Conservation (phyloP, 1,284 basidiomycete genomes). For the Chalciporus sp. region DNA sequence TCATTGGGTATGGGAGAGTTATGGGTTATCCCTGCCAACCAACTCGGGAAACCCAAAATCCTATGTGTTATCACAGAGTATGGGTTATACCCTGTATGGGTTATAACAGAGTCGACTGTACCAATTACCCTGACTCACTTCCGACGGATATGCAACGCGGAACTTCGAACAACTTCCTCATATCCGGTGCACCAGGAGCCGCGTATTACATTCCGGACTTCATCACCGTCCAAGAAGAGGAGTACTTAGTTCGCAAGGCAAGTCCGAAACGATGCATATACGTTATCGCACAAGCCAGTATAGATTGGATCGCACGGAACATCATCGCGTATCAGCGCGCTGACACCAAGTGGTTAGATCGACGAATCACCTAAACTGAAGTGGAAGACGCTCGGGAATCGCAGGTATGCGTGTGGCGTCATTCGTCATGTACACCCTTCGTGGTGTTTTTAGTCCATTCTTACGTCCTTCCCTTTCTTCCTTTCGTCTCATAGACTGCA, state of each 20-base stretch:
- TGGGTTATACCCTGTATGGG: too few relatives aligned
- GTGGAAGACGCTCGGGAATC: conserved; percentile 83
- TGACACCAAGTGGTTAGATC: conserved; percentile 51
- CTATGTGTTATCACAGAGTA: too few relatives aligned
- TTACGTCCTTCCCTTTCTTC: conserved; percentile 5
- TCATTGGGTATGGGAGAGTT: too few relatives aligned
- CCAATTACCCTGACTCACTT: conserved; percentile 1
- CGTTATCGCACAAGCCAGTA: not conserved
- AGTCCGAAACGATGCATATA: conserved; percentile 12
- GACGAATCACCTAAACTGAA: conserved; percentile 75
- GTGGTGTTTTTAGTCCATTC: conserved; percentile 1
- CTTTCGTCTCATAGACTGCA: conserved; percentile 56
- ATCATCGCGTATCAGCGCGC: conserved; percentile 8
- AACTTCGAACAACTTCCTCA: conserved; percentile 14
- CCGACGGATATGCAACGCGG: conserved; percentile 14
- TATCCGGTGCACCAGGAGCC: conserved; percentile 33
- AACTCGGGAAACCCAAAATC: too few relatives aligned
- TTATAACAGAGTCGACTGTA: too few relatives aligned
- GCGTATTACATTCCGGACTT: conserved; percentile 81
- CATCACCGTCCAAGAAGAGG: conserved; percentile 78
- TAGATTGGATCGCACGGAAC: not conserved
- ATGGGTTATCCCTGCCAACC: too few relatives aligned
- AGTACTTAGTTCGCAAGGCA: conserved; percentile 76
- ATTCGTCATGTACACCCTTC: conserved; percentile 1
- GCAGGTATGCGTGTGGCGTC: conserved; percentile 55